Conservation (phyloP, 768 basidiomycete genomes). For the Tephrocybe sp. region DNA sequence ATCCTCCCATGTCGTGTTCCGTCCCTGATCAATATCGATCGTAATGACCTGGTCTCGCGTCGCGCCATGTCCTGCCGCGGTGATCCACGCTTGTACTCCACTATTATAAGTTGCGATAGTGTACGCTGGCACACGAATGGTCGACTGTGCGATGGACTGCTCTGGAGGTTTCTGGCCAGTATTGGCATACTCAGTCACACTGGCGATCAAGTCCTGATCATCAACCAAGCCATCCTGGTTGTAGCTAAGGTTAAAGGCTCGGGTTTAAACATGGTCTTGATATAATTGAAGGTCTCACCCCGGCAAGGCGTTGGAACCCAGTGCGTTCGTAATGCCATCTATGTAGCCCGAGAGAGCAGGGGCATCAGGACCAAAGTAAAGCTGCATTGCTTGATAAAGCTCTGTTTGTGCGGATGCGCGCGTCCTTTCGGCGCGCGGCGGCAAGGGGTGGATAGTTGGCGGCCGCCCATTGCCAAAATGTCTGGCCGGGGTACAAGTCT, state of each 20-base stretch:
- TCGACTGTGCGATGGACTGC: too few species aligned
- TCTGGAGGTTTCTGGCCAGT: background rate
- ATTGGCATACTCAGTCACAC: background rate
- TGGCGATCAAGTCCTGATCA: background rate
- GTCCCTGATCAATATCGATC: conserved; percentile 6
- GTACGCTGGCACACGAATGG: conserved; percentile 2
- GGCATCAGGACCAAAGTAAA: background rate
- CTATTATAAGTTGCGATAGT: conserved; percentile 4
- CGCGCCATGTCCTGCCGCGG: background rate
- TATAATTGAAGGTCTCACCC: background rate
- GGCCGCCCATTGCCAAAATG: background rate
- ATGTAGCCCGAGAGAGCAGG: background rate
- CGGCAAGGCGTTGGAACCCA: background rate
- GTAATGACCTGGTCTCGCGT: conserved; percentile 9
- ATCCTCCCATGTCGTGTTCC: conserved; percentile 9
- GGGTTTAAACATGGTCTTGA: background rate
- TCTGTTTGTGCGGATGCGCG: background rate
- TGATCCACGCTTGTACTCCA: conserved; percentile 3
- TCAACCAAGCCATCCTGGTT: background rate
- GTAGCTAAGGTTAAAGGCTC: conserved; percentile 1
- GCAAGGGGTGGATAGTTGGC: background rate
- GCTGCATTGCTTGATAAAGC: background rate
- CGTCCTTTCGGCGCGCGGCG: background rate
- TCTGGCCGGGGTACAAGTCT: background rate
- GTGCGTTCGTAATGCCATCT: background rate